Evolutionary conservation across 2,329 filamentous ascomycete genomes (phyloP), one percentile per base, ranked within the genome.

Genomic region (Fusarium penzigii): DNA sequence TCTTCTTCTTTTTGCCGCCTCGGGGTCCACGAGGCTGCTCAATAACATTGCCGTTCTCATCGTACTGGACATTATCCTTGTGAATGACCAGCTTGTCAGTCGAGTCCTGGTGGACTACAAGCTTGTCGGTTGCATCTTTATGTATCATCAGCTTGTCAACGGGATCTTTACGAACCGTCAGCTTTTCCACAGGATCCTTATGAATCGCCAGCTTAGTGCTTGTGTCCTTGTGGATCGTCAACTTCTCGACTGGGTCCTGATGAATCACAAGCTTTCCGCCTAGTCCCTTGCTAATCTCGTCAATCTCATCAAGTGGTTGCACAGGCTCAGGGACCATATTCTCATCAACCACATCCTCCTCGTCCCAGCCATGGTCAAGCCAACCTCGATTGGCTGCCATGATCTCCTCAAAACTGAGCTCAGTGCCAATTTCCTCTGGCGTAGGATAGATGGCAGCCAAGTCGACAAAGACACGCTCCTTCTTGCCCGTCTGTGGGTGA

Each of bases 361-460:
- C 20, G 7, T 25, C 74, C 84, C 84, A 88, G 16, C 76, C 72
- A 42, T 77, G 76, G 57, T 83, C 75, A 34, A 89, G 72, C 76
- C 85, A 86, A 1, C 93, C 93, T 51, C 89, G 82, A 59, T 84
- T 84, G 40, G 80, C 81, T 29, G 93, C 93, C 73, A 92, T 85
- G 17, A 99, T 75, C 72, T 99, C 94, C 68, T 99, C 94, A 67
- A 97, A 96, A 65, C 90, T 93, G 56, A 89, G 81, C 71, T 97
- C 93, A 32, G 85, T 85, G 3, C 83, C 84, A 2, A 85, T 80
- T 54, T 89, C 82, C 42, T 87, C 82, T 17, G 84, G 83, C 39
- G 87, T 87, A 9, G 92, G 92, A 66, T 97, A 97, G 34, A 97
- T 81, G 32, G 86, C 85, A 68, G 92, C 86, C 46, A 97, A 78